Base-by-base conservation (phyloP, 768 basidiomycete genomes). In the Phallus indusiatus region DNA sequence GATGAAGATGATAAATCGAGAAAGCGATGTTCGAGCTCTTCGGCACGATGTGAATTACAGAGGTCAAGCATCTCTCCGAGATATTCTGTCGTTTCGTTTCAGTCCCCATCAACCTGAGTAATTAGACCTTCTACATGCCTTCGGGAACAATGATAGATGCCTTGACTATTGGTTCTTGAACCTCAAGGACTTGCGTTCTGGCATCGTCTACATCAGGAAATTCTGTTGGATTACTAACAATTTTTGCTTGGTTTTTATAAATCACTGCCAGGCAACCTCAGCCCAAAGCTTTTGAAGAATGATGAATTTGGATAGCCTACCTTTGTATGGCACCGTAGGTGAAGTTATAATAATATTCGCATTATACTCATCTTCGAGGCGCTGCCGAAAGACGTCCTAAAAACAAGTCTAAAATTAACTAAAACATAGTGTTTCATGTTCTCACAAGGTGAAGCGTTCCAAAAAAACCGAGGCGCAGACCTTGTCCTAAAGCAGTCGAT, bases 31-130 rank as follows among this genome's bases (percentile, higher is more conserved):
- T 94, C 87, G 55, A 95, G 71, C 51, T 90, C 82, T 57, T 86
- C 82, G 1, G 86, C 95, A 51, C 96, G 83, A 67, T 90, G 91
- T 5, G 81, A 77, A 69, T 84, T 89, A 68, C 94, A 96, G 1
- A 98, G 79, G 46, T 90, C 88, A 88, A 98, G 94, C 87, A 99
- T 94, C 49, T 88, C 87, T 8, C 95, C 95, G 35, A 96, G 84
- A 68, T 93, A 94, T 62, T 91, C 93, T 93, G 64, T 28, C 51
- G 21, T 20, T 47, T 33, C 36, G 53, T 62, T 55, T 50, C 22
- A 57, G 34, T 55, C 55, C 11, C 47, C 24, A 49, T 42, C n/a
- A 21, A 17, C 8, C 33, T 12, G 50, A 17, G 34, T 52, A 46
- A 22, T 28, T 47, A 21, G 55, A 53, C 8, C n/a, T 35, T 2